Base-by-base conservation (phyloP, 768 basidiomycete species). In the Boletus subcaerulescens region DNA sequence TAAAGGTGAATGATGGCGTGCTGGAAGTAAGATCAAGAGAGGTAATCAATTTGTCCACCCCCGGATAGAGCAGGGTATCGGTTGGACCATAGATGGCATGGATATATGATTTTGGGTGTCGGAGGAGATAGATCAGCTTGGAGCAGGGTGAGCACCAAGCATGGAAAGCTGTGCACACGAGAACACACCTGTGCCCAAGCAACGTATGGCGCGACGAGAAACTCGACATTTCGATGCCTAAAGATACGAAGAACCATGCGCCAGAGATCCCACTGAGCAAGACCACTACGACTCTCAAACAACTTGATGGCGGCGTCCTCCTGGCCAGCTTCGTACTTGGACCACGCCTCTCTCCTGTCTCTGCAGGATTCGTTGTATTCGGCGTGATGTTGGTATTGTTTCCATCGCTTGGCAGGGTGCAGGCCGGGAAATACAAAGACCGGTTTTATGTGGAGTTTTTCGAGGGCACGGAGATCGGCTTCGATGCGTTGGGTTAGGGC, bases 371-470 rank as follows among this genome's bases (percentile, higher is more conserved):
- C 88, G 44, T 71, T 74, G 60, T 83, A 77, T 60, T 84, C 84
- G 17, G 69, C 66, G 29, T 82, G 77, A 43, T 82, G 80, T 53
- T 80, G 78, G 39, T 61, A 60, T 12, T 65, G 67, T 71, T 89
- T 89, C 75, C 79, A 80, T 52, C 88, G 83, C 58, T 85, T 86
- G 62, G 85, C 85, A 1, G 91, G 89, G 2, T 84, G 76, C 32
- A 99, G 77, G 5, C 97, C 97, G 15, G 91, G 85, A 73, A 98
- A 98, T 48, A 99, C 92, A 65, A 99, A 96, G n/a, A 99, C 93
- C 20, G 97, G 97, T 69, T 96, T 97, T 79, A 99, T 98, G 61
- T 82, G 86, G 33, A 91, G 77, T 73, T 87, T 88, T 79, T 97
- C 94, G 67, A 98, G 86, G 14, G 82, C 77, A 45, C 95, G 89